These are phyloP conservation scores for Beverwykella pulmonaria DNA, from an alignment of 495 filamentous ascomycete genomes.

Conservation along the genomic window DNA sequence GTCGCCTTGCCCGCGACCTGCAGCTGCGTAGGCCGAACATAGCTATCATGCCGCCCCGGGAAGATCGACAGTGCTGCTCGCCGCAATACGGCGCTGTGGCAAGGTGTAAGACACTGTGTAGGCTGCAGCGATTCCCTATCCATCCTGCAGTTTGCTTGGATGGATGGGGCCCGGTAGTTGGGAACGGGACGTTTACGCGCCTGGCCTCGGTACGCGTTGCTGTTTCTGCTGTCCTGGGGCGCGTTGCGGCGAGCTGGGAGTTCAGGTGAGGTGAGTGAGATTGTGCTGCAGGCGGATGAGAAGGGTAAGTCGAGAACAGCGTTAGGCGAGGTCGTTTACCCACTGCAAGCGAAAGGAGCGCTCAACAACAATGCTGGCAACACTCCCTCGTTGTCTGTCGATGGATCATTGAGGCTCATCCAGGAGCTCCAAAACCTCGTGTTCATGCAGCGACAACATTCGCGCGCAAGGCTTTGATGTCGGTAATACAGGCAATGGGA, in stretches of 20 bases:
- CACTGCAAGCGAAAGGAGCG: background rate
- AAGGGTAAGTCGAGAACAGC: background rate
- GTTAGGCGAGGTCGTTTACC: background rate
- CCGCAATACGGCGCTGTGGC: background rate
- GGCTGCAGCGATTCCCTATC: background rate
- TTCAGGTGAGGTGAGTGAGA: background rate
- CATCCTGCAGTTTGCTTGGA: background rate
- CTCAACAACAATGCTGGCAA: background rate
- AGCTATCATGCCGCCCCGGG: background rate
- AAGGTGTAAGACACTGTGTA: slow-evolving; percentile 5
- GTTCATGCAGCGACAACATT: slow-evolving; percentile 8
- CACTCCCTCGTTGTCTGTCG: background rate
- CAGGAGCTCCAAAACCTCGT: background rate
- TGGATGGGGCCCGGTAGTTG: slow-evolving; percentile 4
- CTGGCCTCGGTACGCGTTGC: background rate
- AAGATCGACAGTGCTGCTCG: slow-evolving; percentile 7
- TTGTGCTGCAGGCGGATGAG: slow-evolving; percentile 4
- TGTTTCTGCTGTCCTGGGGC: background rate
- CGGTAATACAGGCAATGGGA: background rate
- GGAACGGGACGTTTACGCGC: background rate
- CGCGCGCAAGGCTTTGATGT: background rate
- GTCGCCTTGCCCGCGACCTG: background rate
- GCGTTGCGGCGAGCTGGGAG: background rate
- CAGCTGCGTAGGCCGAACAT: background rate
- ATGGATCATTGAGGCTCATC: background rate